Percentiles rank a stretch among this genome's conserved stretches.
Conservation (phyloP, 2,329 filamentous ascomycete species). For the Epichloe festucae region DNA sequence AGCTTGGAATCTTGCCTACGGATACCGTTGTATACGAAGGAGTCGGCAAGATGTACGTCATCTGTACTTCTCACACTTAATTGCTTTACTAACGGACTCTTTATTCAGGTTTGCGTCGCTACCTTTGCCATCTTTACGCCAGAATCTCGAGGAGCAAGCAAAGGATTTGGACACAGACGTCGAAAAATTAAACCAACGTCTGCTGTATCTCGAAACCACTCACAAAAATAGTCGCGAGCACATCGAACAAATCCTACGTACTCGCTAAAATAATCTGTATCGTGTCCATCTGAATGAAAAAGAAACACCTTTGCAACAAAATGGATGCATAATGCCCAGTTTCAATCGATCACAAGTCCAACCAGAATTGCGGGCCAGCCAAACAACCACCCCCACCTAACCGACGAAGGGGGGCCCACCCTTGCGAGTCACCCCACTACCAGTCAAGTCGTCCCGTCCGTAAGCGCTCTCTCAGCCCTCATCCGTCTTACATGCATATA, state of each 20-base stretch:
- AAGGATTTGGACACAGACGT: constrained; percentile 67
- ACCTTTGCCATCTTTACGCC: constrained; percentile 58
- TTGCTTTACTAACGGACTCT: not conserved
- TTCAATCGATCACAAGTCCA: too few relatives aligned
- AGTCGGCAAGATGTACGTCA: constrained; percentile 82
- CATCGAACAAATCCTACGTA: constrained; percentile 72
- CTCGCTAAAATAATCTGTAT: constrained; percentile 18
- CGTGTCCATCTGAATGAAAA: too few relatives aligned
- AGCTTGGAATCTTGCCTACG: constrained; percentile 62
- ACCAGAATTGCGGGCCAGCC: too few relatives aligned
- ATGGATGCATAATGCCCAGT: too few relatives aligned
- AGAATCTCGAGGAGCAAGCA: constrained; percentile 63
- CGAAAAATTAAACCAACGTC: constrained; percentile 69
- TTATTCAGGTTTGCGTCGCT: constrained; percentile 69
- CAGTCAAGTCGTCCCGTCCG: not conserved
- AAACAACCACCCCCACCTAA: too few relatives aligned
- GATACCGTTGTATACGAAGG: constrained; percentile 84
- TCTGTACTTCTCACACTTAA: not conserved
- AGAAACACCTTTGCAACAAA: too few relatives aligned
- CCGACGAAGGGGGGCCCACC: not conserved
- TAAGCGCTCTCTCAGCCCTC: not conserved
- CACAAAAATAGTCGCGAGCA: constrained; percentile 88
- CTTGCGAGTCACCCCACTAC: not conserved
- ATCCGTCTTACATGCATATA: not conserved
- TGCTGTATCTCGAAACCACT: constrained; percentile 89